Evolutionary conservation across 73 alveolate species (phyloP), one percentile per base, ranked within the genome.

Genomic region (Breviolum minutum): DNA sequence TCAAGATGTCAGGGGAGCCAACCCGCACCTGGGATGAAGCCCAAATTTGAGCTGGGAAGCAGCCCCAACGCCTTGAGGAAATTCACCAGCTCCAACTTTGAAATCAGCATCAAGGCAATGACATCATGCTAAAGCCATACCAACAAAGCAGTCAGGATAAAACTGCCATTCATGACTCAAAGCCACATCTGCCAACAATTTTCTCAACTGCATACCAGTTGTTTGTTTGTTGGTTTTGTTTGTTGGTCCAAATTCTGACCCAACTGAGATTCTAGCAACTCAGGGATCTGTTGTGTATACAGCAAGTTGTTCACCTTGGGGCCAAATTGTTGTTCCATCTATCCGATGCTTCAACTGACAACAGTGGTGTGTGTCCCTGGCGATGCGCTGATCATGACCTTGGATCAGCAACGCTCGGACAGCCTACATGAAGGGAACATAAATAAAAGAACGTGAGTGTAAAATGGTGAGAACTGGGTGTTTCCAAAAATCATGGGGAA

Each of bases 351-450:
- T 3, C 54, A 40, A 40, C 0, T 3, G 3, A 2, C 32, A 54
- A 19, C 61, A 17, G 26, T 60, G 48, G 24, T 24, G 32, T 60
- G 93, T 19, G 90, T 16, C 22, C n/a, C 32, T 2, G n/a, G 26
- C 98, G 40, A 92, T 92, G 90, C 98, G 98, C 80, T 92, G 98
- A 68, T 92, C 98, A 60, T 92, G 98, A n/a, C 95, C 95, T 89
- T 40, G 54, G 54, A 40, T 40, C 54, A 40, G 54, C 54, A 3
- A 3, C 54, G 3, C 54, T 40, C 54, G 54, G 54, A 40, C 54
- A 40, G 54, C 54, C 54, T 40, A 40, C 54, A 40, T 40, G 54
- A 40, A 40, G 54, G 54, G 54, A 40, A 3, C 54, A 40, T 40
- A n/a, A n/a, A 2, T 40, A 40, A 40, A 40, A 40, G 54, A 40